Percentiles rank a stretch among this genome's conserved stretches.
Conservation (phyloP, 1,284 basidiomycete species). For the Ustilago vetiveriae region DNA sequence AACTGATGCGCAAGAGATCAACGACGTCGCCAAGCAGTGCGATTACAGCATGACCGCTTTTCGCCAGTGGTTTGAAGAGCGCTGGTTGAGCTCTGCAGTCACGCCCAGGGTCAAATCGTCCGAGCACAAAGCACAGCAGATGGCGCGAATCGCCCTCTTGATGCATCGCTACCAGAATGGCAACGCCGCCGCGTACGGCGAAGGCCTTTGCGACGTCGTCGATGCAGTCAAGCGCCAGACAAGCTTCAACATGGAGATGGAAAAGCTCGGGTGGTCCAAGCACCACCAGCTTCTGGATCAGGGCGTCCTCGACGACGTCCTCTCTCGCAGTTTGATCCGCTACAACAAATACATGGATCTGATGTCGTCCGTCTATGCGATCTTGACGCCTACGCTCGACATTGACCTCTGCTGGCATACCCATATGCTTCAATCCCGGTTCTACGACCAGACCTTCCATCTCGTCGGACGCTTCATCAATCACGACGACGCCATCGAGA, state of each 20-base stretch:
- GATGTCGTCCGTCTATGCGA: conserved; percentile 5
- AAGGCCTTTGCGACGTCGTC: conserved; percentile 40
- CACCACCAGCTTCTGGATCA: conserved; percentile 21
- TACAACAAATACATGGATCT: conserved; percentile 54
- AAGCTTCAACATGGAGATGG: conserved; percentile 43
- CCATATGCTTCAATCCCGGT: conserved; percentile 43
- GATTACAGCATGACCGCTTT: conserved; percentile 26
- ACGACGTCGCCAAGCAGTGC: conserved; percentile 13
- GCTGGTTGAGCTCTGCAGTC: conserved; percentile 18
- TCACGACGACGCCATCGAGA: conserved; percentile 57
- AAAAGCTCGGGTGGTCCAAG: conserved; percentile 45
- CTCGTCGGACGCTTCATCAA: conserved; percentile 56
- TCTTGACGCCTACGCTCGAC: conserved; percentile 54
- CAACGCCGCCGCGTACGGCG: conserved; percentile 39
- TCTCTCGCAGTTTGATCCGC: conserved; percentile 41
- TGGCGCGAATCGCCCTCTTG: conserved; percentile 34
- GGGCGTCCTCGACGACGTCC: conserved; percentile 25
- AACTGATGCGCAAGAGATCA: conserved; percentile 17
- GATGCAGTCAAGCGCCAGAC: conserved; percentile 45
- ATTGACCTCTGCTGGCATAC: conserved; percentile 62
- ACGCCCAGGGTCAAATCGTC: conserved; percentile 13
- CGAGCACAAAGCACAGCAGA: conserved; percentile 23
- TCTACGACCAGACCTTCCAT: conserved; percentile 38
- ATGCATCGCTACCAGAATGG: conserved; percentile 41
- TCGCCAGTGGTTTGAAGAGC: conserved; percentile 30